Conservation (phyloP, 1,139 yeast species). For the Diutina mesorugosa region DNA sequence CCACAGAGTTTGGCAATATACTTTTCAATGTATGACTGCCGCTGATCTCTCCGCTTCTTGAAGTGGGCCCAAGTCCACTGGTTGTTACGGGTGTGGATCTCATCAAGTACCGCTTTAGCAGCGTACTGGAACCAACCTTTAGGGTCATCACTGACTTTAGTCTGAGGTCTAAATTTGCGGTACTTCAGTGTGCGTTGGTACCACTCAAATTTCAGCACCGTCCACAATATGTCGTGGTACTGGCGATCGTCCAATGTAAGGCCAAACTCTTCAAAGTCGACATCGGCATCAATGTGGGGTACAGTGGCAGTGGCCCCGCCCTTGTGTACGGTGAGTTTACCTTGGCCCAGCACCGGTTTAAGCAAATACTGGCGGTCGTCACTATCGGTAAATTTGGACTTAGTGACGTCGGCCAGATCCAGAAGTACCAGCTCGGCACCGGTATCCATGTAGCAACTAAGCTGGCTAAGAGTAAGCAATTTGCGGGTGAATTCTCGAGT, state of each 20-base stretch:
- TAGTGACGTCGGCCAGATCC: constrained; percentile 24
- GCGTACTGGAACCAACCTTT: constrained; percentile 74
- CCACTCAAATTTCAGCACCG: constrained; percentile 74
- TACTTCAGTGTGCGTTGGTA: constrained; percentile 66
- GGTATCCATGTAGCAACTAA: constrained; percentile 82
- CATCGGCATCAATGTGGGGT: constrained; percentile 68
- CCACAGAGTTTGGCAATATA: constrained; percentile 46
- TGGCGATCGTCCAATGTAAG: constrained; percentile 75
- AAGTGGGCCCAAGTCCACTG: constrained; percentile 88
- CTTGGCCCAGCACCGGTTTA: constrained; percentile 83
- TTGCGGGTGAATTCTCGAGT: constrained; percentile 62
- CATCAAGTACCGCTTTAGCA: constrained; percentile 57
- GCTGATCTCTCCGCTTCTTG: constrained; percentile 55
- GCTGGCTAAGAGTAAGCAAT: constrained; percentile 58
- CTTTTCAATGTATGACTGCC: constrained; percentile 52
- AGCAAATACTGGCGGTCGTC: constrained; percentile 49
- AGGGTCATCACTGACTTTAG: constrained; percentile 53
- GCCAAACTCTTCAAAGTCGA: constrained; percentile 80
- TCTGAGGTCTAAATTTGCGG: constrained; percentile 56
- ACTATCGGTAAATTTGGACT: constrained; percentile 3
- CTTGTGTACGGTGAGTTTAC: constrained; percentile 73
- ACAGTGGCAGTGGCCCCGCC: constrained; percentile 50
- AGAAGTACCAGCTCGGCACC: constrained; percentile 35
- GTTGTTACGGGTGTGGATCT: constrained; percentile 68
- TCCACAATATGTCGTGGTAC: constrained; percentile 70